A percentile compares a stretch with the other conserved stretches of the same genome.
These are phyloP conservation scores for Manihot esculenta DNA, from an alignment of 441 rosid species.

Conservation along the genomic window DNA sequence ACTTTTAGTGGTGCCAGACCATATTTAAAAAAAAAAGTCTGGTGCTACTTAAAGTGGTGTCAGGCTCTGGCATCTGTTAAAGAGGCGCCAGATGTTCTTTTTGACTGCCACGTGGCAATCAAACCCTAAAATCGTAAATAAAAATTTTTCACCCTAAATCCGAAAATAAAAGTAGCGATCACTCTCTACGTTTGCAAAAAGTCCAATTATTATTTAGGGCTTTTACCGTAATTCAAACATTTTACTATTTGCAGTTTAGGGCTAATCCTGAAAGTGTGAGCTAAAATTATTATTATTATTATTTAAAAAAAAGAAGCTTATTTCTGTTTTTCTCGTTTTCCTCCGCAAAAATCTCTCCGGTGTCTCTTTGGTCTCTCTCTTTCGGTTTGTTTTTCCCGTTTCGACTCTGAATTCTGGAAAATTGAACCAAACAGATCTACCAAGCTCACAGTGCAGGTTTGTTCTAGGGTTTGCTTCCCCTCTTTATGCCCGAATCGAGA, in stretches of 20 bases:
- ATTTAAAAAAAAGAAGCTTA: neutral
- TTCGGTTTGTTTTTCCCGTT: neutral
- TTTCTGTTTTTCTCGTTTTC: conserved; percentile 1
- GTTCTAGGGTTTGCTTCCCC: conserved; percentile 1
- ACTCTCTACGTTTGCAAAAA: too few species aligned
- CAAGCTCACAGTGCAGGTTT: neutral
- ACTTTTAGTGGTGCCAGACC: too few species aligned
- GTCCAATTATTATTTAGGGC: too few species aligned
- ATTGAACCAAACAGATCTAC: neutral
- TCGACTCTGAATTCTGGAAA: conserved; percentile 5
- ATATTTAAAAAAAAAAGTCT: too few species aligned
- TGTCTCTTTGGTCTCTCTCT: neutral
- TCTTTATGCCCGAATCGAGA: neutral
- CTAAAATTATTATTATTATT: neutral
- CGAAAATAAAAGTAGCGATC: too few species aligned
- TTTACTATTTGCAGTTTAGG: neutral
- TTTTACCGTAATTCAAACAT: neutral
- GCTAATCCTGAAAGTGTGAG: neutral
- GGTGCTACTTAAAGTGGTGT: too few species aligned
- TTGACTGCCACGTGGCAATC: too few species aligned
- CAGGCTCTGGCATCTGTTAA: too few species aligned
- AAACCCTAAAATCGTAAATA: too few species aligned
- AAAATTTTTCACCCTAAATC: too few species aligned
- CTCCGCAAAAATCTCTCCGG: neutral
- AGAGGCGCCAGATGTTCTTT: too few species aligned